Percentiles rank a stretch among this genome's conserved stretches.
Conservation (phyloP, 768 basidiomycete species). For the Hygrophoropsis aurantiaca region DNA sequence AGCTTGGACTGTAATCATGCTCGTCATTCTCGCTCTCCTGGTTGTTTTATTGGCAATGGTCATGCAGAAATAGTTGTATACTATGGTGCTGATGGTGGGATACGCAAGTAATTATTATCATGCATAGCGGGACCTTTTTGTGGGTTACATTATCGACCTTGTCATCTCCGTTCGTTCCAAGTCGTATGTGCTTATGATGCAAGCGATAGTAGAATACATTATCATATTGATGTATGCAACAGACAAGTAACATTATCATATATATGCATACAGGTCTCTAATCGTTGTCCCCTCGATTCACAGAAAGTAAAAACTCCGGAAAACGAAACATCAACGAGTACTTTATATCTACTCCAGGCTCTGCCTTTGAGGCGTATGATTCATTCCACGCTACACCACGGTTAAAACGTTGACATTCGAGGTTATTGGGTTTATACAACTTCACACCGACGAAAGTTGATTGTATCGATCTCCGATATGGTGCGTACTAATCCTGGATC, state of each 20-base stretch:
- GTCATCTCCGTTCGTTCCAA: background rate
- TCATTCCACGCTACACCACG: no score
- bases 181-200: slow-evolving; percentile 25
- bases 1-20: slow-evolving; percentile 41
- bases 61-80: slow-evolving; percentile 28
- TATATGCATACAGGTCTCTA: slow-evolving; percentile 25
- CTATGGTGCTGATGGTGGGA: background rate
- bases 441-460: no score
- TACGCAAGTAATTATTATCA: background rate
- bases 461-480: no score
- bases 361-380: no score
- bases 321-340: no score
- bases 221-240: background rate
- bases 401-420: no score
- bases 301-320: slow-evolving; percentile 8
- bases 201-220: slow-evolving; percentile 24
- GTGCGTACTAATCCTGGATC: no score
- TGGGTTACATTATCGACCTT: no score
- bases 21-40: slow-evolving; percentile 43
- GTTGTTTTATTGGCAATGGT: slow-evolving; percentile 42
- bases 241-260: background rate
- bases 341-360: no score
- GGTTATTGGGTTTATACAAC: no score
- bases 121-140: no score
- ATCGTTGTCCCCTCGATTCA: slow-evolving; percentile 77